These are phyloP conservation scores for Avena atlantica DNA, from an alignment of 176 grass and related monocot genomes.

Conservation along the genomic window DNA sequence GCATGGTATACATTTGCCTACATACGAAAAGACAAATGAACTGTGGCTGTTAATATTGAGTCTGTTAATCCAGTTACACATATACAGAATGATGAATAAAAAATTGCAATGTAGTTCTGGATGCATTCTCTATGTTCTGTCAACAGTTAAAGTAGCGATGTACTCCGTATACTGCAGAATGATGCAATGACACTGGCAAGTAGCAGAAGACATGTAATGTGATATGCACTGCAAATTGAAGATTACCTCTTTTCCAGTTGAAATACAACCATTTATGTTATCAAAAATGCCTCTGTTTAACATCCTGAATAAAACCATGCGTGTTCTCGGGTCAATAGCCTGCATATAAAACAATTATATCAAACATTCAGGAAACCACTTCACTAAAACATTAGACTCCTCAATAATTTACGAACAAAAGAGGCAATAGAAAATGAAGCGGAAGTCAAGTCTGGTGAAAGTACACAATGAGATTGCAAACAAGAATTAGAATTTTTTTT, in stretches of 20 bases:
- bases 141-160: not conserved
- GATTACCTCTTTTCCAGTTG: conserved; percentile 95
- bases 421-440: conserved; percentile 6
- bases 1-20: conserved; percentile 99
- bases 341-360: conserved; percentile 47
- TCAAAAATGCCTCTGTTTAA: conserved; percentile 85
- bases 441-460: not conserved
- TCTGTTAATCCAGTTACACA: conserved; percentile 2
- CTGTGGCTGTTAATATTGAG: not conserved
- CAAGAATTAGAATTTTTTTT: not conserved
- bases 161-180: not conserved
- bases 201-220: not conserved
- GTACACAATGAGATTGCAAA: not conserved
- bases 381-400: too few relatives aligned
- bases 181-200: not conserved
- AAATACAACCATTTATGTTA: conserved; percentile 97
- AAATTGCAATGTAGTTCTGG: not conserved
- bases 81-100: not conserved
- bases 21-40: not conserved
- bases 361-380: too few relatives aligned
- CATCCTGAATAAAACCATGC: conserved; percentile 98
- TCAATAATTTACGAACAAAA: not conserved
- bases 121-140: not conserved
- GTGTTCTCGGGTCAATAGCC: conserved; percentile 97
- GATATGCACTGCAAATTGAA: not conserved